Conservation (phyloP, 2,329 filamentous ascomycete genomes). For the Botrytis hyacinthi region DNA sequence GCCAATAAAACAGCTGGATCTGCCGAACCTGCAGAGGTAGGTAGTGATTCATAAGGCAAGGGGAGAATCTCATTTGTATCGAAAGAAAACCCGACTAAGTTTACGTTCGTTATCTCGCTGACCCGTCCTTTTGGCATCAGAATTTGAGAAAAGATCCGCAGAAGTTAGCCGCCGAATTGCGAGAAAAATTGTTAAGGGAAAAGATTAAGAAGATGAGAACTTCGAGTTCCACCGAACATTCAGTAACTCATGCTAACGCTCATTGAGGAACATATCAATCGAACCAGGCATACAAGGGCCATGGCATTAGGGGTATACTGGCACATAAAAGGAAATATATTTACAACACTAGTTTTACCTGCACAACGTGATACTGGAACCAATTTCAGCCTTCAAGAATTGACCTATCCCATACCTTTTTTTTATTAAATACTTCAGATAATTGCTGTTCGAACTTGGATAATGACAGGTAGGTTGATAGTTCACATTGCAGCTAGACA, state of each 20-base stretch:
- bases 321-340: slow-evolving; percentile 10
- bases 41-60: slow-evolving; percentile 40
- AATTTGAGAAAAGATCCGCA: slow-evolving; percentile 41
- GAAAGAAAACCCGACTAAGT: slow-evolving; percentile 16
- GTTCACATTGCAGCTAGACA: background rate
- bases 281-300: slow-evolving; percentile 3
- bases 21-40: slow-evolving; percentile 43
- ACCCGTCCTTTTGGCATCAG: slow-evolving; percentile 38
- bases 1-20: slow-evolving; percentile 28
- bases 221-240: slow-evolving; percentile 42
- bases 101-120: slow-evolving; percentile 36
- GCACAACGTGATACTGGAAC: background rate
- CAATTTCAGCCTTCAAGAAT: background rate
- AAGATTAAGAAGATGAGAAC: slow-evolving; percentile 56
- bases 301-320: background rate
- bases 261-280: slow-evolving; percentile 38
- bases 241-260: slow-evolving; percentile 49
- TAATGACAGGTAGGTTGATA: background rate
- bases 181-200: slow-evolving; percentile 52
- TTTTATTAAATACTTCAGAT: background rate
- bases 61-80: slow-evolving; percentile 27
- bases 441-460: background rate
- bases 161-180: slow-evolving; percentile 46
- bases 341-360: slow-evolving; percentile 9
- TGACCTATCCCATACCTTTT: background rate